A percentile compares a stretch with the other conserved stretches of the same genome.
Evolutionary conservation across 2,329 filamentous ascomycete species (phyloP).

Genomic region (Cercospora zeae-maydis): DNA sequence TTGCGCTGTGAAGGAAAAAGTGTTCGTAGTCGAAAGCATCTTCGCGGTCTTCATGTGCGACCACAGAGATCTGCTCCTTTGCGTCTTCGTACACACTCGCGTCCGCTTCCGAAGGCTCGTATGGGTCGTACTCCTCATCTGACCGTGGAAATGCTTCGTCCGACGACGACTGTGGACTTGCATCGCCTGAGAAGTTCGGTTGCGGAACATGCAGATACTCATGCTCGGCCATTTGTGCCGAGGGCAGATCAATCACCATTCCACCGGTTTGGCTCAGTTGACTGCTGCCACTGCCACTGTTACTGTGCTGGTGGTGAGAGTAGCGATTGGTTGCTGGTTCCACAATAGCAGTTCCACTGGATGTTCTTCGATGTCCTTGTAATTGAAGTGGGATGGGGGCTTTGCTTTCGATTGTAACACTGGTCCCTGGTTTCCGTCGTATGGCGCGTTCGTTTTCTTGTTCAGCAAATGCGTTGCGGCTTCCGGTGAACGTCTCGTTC

Average conservation of each 20-base stretch:
- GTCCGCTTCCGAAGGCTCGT: conserved; percentile 22
- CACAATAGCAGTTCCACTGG: conserved; percentile 28
- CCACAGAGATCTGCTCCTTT: conserved; percentile 30
- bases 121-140: not conserved
- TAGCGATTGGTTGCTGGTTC: conserved; percentile 28
- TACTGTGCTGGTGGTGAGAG: conserved; percentile 27
- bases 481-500: not conserved
- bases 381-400: conserved; percentile 11
- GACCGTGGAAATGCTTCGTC: conserved; percentile 11
- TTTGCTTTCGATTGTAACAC: conserved; percentile 19
- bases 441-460: not conserved
- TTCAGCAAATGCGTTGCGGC: conserved; percentile 6
- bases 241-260: conserved; percentile 7
- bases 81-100: conserved; percentile 47
- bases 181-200: conserved; percentile 12
- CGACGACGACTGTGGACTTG: conserved; percentile 24
- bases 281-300: conserved; percentile 11
- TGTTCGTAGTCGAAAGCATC: conserved; percentile 97
- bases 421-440: conserved; percentile 21
- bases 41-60: conserved; percentile 80
- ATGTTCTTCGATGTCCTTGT: conserved; percentile 27
- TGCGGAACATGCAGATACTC: conserved; percentile 24
- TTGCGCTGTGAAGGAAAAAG: conserved; percentile 89
- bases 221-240: conserved; percentile 6
- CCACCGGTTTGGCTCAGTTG: conserved; percentile 5